Evolutionary conservation across 805 yeast species (phyloP).

Genomic region (Lachancea lanzarotensis): DNA sequence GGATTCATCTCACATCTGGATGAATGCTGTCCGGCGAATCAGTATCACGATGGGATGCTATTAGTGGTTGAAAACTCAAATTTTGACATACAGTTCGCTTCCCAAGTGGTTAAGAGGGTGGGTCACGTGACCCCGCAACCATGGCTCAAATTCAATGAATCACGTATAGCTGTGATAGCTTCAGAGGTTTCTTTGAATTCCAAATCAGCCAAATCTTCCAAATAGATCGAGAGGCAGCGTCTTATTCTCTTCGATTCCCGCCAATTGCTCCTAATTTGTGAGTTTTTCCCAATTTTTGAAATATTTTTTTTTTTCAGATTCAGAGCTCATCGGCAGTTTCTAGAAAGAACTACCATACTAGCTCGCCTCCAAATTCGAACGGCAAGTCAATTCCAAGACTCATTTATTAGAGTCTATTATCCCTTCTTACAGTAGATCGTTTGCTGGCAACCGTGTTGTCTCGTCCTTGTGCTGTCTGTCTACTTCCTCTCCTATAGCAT

Average conservation of each 20-base stretch:
- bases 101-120: constrained; percentile 16
- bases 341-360: background rate
- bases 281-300: background rate
- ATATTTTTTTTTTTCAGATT: constrained; percentile 2
- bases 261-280: too few relatives aligned
- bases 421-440: too few relatives aligned
- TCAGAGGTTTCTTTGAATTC: constrained; percentile 5
- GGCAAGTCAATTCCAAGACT: background rate
- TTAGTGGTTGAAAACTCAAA: constrained; percentile 19
- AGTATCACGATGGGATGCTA: constrained; percentile 20
- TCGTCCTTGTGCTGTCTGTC: background rate
- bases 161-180: constrained; percentile 6
- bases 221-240: too few relatives aligned
- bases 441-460: background rate
- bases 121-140: constrained; percentile 15
- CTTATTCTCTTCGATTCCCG: too few relatives aligned
- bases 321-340: background rate
- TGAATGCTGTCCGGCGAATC: constrained; percentile 5
- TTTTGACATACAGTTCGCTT: constrained; percentile 16
- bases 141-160: constrained; percentile 18
- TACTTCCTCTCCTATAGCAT: background rate
- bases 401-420: too few relatives aligned
- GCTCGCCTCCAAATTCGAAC: background rate
- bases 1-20: constrained; percentile 25
- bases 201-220: background rate